Evolutionary conservation across 441 rosid genomes (phyloP), one percentile per base, ranked within the genome.

Genomic region (Erysimum pusillum): DNA sequence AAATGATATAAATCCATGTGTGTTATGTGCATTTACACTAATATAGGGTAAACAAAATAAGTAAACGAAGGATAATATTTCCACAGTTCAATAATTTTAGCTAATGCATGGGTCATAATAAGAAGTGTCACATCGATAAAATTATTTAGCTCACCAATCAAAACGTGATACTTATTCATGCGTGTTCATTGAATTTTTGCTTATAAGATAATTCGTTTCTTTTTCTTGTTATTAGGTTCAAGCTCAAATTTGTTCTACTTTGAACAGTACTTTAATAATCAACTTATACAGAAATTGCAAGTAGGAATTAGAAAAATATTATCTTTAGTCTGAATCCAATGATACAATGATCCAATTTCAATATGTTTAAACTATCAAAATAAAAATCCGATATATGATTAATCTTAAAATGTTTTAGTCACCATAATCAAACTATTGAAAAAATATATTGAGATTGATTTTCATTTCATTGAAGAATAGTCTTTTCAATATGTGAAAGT

Each of bases 81-180:
- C 39, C 39, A 32, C 32, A 31, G 20, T 39, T 46, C 52, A 45
- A 62, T 71, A 42, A 38, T 45, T 48, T 14, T 45, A 18, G 54
- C 39, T 38, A 71, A 71, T 77, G 62, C 62, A 63, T 64, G 73
- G 45, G 62, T 39, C 67, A 63, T 31, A 31, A 71, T 64, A 64
- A 70, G 54, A 56, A 77, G 63, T 71, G 76, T 77, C 80, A 71
- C 76, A 71, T 77, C 76, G 20, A 31, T 35, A 57, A 28, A 77
- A 71, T 64, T n/a, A 71, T 71, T 57, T 71, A 71, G 80, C 63
- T 71, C 76, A 77, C 76, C 80, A 71, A 65, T 77, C 76, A 64
- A 7, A 46, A 39, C 71, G 3, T 60, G 41, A 61, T 53, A 65
- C 58, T 65, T 71, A 49, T 65, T 32, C 49, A 71, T 77, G 81